Evolutionary conservation across 2,329 filamentous ascomycete species (phyloP).

Genomic region (Plectosphaerella plurivora): DNA sequence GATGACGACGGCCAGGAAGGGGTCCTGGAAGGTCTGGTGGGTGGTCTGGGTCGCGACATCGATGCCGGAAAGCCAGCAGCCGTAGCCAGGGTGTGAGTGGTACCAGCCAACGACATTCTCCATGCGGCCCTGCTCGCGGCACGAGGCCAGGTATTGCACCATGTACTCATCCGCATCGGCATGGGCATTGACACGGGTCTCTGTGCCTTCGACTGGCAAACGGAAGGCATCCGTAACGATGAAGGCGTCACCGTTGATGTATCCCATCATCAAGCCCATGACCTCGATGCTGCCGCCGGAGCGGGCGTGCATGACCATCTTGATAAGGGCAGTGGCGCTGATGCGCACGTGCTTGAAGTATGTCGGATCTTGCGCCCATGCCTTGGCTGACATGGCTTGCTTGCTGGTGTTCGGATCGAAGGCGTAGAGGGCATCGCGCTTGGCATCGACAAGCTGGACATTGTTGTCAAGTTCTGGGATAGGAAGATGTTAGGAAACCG

Average conservation of each 20-base stretch:
- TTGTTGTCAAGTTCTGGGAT: slow-evolving; percentile 79
- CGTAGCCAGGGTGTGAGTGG: slow-evolving; percentile 94
- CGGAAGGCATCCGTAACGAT: slow-evolving; percentile 93
- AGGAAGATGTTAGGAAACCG: background rate
- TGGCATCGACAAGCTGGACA: slow-evolving; percentile 75
- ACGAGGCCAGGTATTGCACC: slow-evolving; percentile 74
- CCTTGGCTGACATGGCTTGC: slow-evolving; percentile 56
- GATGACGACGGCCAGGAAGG: slow-evolving; percentile 89
- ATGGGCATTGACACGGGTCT: slow-evolving; percentile 94
- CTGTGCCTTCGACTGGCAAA: slow-evolving; percentile 94
- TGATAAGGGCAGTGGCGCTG: slow-evolving; percentile 87
- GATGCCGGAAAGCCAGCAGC: slow-evolving; percentile 96
- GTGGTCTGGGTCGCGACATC: slow-evolving; percentile 84
- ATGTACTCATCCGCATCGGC: slow-evolving; percentile 97
- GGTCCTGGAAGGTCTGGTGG: slow-evolving; percentile 83
- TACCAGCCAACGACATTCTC: slow-evolving; percentile 99
- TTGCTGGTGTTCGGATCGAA: slow-evolving; percentile 70
- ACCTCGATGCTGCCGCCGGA: slow-evolving; percentile 88
- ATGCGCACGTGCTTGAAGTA: slow-evolving; percentile 94
- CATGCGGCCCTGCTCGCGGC: slow-evolving; percentile 69
- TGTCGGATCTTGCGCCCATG: slow-evolving; percentile 75
- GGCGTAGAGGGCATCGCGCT: slow-evolving; percentile 85
- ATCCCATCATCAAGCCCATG: slow-evolving; percentile 98
- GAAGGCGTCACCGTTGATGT: slow-evolving; percentile 78
- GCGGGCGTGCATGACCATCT: slow-evolving; percentile 99